phyloP scores from a whole-genome alignment of 768 basidiomycete genomes.

The Coprinellus aureogranulatus region DNA sequence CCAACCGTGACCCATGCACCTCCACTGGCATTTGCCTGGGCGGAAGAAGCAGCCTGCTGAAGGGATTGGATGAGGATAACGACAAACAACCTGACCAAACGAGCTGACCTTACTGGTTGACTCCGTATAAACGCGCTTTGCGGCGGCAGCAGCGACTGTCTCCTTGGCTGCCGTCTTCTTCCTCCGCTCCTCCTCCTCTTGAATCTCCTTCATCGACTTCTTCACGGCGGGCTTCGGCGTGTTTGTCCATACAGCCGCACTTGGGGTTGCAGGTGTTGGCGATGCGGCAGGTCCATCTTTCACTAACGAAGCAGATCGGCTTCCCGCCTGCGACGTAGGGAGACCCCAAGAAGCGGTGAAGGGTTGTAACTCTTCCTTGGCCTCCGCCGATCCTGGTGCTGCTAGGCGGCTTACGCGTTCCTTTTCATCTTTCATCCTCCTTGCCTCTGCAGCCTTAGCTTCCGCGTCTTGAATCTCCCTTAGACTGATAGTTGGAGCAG shows the following conservation, averaged over 20 bases:
- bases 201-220: constrained; percentile 98
- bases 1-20: constrained; percentile 89
- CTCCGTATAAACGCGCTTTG: constrained; percentile 77
- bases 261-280: constrained; percentile 13
- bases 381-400: constrained; percentile 40
- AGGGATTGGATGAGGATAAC: constrained; percentile 10
- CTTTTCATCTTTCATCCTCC: constrained; percentile 65
- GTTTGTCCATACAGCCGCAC: constrained; percentile 67
- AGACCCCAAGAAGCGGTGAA: constrained; percentile 82
- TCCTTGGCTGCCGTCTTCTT: constrained; percentile 69
- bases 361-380: constrained; percentile 56
- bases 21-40: constrained; percentile 27
- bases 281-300: constrained; percentile 43
- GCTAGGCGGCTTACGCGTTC: constrained; percentile 59
- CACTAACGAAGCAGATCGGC: constrained; percentile 32
- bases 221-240: constrained; percentile 56
- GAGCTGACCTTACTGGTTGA: constrained; percentile 66
- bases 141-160: constrained; percentile 50
- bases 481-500: constrained; percentile 66
- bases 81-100: constrained; percentile 1
- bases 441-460: constrained; percentile 71
- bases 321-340: constrained; percentile 77
- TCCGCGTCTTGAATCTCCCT: constrained; percentile 97
- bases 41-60: constrained; percentile 28
- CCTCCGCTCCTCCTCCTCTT: constrained; percentile 91